A percentile compares a stretch with the other conserved stretches of the same genome.
Conservation (phyloP, 2,329 filamentous ascomycete species). For the Sphaerulina musiva region DNA sequence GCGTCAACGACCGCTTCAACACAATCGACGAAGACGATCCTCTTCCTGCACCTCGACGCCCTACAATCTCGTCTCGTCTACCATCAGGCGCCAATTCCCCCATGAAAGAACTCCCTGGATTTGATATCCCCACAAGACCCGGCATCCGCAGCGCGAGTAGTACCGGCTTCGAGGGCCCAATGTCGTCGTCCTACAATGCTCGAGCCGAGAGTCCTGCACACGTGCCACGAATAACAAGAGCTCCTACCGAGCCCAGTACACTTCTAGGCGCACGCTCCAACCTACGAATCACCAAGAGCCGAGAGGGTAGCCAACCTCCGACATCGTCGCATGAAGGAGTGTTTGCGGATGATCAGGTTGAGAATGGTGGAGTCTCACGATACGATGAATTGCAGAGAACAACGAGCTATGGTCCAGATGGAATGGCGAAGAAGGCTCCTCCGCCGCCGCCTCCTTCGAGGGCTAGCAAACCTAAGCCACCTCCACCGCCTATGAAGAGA, state of each 20-base stretch:
- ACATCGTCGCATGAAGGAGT: constrained; percentile 33
- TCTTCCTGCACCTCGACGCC: constrained; percentile 45
- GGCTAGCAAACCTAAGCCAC: constrained; percentile 54
- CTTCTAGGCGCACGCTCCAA: constrained; percentile 45
- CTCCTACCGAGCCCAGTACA: constrained; percentile 50
- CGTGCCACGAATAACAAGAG: constrained; percentile 44
- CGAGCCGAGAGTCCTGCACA: constrained; percentile 43
- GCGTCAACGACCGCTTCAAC: constrained; percentile 51
- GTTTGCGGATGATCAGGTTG: constrained; percentile 48
- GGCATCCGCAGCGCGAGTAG: constrained; percentile 45
- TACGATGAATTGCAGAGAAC: constrained; percentile 4
- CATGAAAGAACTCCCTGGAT: constrained; percentile 37
- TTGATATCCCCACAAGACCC: constrained; percentile 44
- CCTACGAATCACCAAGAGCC: constrained; percentile 37
- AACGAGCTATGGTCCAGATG: constrained; percentile 11
- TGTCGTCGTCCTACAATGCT: constrained; percentile 33
- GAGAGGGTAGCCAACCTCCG: constrained; percentile 11
- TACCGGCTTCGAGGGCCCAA: constrained; percentile 48
- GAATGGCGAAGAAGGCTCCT: constrained; percentile 52
- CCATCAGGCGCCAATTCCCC: constrained; percentile 39
- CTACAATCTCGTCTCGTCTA: constrained; percentile 46
- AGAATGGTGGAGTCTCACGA: constrained; percentile 16
- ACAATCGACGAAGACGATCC: constrained; percentile 51
- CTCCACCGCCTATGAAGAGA: constrained; percentile 59
- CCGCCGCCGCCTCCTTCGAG: constrained; percentile 54